These are phyloP conservation scores for Kazachstania taianensis DNA, from an alignment of 805 yeast species.

Conservation along the genomic window DNA sequence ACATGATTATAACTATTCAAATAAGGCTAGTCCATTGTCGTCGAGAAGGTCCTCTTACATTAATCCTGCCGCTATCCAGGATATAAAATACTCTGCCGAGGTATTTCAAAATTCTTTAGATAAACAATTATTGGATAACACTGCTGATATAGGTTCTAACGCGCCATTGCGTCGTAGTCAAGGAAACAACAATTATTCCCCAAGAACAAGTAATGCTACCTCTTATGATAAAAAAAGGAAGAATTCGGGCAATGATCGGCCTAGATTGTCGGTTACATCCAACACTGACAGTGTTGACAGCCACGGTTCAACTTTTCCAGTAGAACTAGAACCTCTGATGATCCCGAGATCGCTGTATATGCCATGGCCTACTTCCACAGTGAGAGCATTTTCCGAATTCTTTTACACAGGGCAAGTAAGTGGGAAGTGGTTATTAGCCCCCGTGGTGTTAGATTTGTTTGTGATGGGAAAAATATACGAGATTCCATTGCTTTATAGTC, in stretches of 20 bases:
- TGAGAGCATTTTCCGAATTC: constrained; percentile 60
- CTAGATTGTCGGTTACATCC: constrained; percentile 7
- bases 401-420: constrained; percentile 73
- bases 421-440: constrained; percentile 57
- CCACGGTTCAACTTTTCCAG: constrained; percentile 6
- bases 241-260: constrained; percentile 3
- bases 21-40: constrained; percentile 21
- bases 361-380: constrained; percentile 54
- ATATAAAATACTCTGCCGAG: constrained; percentile 11
- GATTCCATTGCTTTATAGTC: constrained; percentile 58
- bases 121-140: constrained; percentile 13
- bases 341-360: constrained; percentile 60
- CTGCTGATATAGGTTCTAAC: neutral
- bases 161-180: neutral
- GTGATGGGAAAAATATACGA: constrained; percentile 55
- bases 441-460: constrained; percentile 56
- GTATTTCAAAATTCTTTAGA: constrained; percentile 14
- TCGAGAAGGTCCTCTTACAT: constrained; percentile 17
- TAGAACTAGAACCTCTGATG: constrained; percentile 46
- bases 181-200: neutral
- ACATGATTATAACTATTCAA: constrained; percentile 7
- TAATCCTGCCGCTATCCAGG: constrained; percentile 9
- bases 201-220: constrained; percentile 1
- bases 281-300: constrained; percentile 9
- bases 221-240: constrained; percentile 1